Base-by-base conservation (phyloP, 106 monocot species). In the Platanthera guangdongensis region DNA sequence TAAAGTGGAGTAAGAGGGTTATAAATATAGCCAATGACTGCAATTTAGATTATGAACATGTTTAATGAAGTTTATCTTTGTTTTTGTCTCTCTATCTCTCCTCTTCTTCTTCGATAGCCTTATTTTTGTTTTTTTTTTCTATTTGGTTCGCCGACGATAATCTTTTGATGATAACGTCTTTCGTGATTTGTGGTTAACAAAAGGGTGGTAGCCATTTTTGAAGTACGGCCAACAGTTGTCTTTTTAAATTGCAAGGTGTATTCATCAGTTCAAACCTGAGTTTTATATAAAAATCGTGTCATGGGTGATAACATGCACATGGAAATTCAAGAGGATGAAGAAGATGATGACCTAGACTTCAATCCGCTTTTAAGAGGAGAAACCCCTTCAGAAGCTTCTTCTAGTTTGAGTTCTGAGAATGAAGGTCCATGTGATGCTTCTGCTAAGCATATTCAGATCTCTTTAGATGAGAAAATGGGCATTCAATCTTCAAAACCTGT, bases 331-430 rank as follows among this genome's bases (percentile, higher is more conserved):
- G 87, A 90, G 76, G 88, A 88, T 6, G 87, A 85, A 51, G 91
- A 91, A 74, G 90, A 90, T 12, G 85, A 88, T 57, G 91, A 88
- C 57, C 16, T 91, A 22, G 91, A 91, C 74, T 91, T 91, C 59
- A 82, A 84, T 81, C 88, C 91, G 14, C 82, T 86, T 73, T 73
- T 86, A 57, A 83, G 84, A 73, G 91, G 78, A 75, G 86, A 86
- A 65, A 77, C 82, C 47, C 82, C 80, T 64, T 87, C 85, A 9
- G 91, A 88, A 67, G 85, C 85, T 50, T 91, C 86, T 19, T 91
- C 91, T 53, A 80, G 91, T 82, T 79, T 91, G 53, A 91, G 88
- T 52, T 91, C 91, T 22, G 91, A 88, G 50, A 82, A 80, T 71
- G 84, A 87, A 51, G 79, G 65, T 60, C 50, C 25, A 16, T 7